Evolutionary conservation across 495 filamentous ascomycete genomes (phyloP).

Genomic region (Penicillium verhagenii): DNA sequence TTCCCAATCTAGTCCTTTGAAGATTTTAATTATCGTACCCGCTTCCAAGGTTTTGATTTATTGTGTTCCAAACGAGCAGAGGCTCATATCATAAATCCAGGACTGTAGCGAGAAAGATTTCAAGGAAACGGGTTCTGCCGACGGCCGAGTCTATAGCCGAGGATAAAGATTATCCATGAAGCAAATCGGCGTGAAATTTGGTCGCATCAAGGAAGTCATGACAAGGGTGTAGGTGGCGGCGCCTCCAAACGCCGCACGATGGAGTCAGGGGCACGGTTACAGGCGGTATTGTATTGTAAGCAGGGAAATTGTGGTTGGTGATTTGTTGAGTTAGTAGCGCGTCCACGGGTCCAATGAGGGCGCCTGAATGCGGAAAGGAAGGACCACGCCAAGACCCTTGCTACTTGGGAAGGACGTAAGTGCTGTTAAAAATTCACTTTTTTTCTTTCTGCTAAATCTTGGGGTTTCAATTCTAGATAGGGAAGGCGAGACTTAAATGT

Average conservation of each 20-base stretch:
- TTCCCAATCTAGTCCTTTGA: too few species aligned
- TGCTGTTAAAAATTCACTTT: background rate
- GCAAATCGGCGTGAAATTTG: background rate
- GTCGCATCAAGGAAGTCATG: background rate
- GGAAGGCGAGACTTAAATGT: too few species aligned
- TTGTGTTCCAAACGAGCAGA: background rate
- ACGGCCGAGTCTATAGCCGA: background rate
- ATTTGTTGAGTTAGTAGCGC: background rate
- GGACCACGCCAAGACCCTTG: slow-evolving; percentile 1
- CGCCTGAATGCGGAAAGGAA: slow-evolving; percentile 4
- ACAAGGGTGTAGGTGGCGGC: background rate
- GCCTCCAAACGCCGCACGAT: background rate
- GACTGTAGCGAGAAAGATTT: too few species aligned
- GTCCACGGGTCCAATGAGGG: background rate
- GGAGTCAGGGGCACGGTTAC: background rate
- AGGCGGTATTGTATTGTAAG: background rate
- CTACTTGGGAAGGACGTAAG: background rate
- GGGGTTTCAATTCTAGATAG: too few species aligned
- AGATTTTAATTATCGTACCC: background rate
- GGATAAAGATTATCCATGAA: background rate
- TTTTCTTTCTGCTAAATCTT: too few species aligned
- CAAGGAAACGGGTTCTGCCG: background rate
- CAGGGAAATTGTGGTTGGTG: background rate
- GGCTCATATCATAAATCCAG: too few species aligned
- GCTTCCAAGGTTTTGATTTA: background rate